phyloP scores from a whole-genome alignment of 139 green algal genomes.

The Dunaliella primolecta region DNA sequence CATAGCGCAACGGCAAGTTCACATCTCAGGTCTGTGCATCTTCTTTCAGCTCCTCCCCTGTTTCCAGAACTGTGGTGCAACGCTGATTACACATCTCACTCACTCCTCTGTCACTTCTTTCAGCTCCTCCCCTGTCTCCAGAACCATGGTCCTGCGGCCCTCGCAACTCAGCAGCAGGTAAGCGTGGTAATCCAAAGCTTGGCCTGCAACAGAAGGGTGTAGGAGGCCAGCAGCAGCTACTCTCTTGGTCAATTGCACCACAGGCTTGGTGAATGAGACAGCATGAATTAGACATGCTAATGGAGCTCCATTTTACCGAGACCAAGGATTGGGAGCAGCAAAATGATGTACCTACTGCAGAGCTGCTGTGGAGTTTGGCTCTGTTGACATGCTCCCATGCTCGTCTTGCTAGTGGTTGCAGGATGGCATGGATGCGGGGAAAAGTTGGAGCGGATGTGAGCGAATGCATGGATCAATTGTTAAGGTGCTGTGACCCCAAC shows the following conservation, averaged over 20 bases:
- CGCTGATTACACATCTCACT: too few relatives aligned
- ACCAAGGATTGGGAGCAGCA: not conserved
- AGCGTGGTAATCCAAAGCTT: constrained; percentile 49
- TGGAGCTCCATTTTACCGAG: not conserved
- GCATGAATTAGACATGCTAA: not conserved
- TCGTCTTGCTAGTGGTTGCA: too few relatives aligned
- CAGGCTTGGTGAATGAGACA: not conserved
- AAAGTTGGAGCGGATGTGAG: too few relatives aligned
- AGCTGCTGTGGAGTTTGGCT: too few relatives aligned
- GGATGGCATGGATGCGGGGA: too few relatives aligned
- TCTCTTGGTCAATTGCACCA: constrained; percentile 10
- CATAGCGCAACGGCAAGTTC: too few relatives aligned
- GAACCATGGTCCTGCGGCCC: constrained; percentile 60
- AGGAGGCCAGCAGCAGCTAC: not conserved
- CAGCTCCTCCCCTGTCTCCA: constrained; percentile 70
- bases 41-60: too few relatives aligned
- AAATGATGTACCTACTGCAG: too few relatives aligned
- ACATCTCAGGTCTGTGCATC: constrained; percentile 38
- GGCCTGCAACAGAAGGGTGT: not conserved
- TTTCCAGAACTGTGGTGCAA: too few relatives aligned
- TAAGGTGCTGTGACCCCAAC: too few relatives aligned
- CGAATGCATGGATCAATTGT: too few relatives aligned
- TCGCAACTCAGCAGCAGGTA: constrained; percentile 70
- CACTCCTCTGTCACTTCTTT: constrained; percentile 54
- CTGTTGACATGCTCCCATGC: too few relatives aligned